A percentile compares a stretch with the other conserved stretches of the same genome.
phyloP scores from a whole-genome alignment of 2,329 filamentous ascomycete genomes.

The Penicillium verrucosum region DNA sequence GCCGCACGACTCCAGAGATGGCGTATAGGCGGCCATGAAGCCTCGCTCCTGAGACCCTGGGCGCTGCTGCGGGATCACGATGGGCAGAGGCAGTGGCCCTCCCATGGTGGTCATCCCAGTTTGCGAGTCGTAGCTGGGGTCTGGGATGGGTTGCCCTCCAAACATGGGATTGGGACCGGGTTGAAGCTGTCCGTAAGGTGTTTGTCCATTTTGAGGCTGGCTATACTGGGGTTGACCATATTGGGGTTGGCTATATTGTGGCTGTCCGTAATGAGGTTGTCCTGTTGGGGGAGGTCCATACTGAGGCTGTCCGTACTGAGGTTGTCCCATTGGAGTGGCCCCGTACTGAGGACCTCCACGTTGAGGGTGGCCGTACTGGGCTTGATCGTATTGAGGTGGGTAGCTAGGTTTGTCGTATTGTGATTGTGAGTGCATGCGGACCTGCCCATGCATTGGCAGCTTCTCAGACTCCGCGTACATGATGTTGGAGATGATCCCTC shows the following conservation, averaged over 20 bases:
- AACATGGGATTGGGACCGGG: not conserved
- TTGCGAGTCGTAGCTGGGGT: not conserved
- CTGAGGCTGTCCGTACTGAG: not conserved
- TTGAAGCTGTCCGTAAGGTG: not conserved
- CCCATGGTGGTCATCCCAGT: not conserved
- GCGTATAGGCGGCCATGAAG: slow-evolving; percentile 5
- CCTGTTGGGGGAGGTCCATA: not conserved
- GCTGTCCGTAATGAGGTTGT: not conserved
- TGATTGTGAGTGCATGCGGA: not conserved
- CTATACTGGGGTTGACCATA: not conserved
- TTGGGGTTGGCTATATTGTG: too few relatives aligned
- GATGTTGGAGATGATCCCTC: not conserved
- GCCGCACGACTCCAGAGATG: not conserved
- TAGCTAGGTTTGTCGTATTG: not conserved
- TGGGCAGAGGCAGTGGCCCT: not conserved
- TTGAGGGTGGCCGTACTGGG: not conserved
- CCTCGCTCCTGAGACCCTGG: slow-evolving; percentile 4
- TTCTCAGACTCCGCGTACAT: not conserved
- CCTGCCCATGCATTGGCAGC: not conserved
- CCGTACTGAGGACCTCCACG: not conserved
- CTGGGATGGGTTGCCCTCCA: not conserved
- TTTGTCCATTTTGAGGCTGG: not conserved
- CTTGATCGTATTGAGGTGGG: not conserved
- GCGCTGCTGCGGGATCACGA: slow-evolving; percentile 5
- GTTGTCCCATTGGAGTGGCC: not conserved